Percentiles rank a stretch among this genome's conserved stretches.
Conservation (phyloP, 106 monocot species). For the Agapanthus africanus region DNA sequence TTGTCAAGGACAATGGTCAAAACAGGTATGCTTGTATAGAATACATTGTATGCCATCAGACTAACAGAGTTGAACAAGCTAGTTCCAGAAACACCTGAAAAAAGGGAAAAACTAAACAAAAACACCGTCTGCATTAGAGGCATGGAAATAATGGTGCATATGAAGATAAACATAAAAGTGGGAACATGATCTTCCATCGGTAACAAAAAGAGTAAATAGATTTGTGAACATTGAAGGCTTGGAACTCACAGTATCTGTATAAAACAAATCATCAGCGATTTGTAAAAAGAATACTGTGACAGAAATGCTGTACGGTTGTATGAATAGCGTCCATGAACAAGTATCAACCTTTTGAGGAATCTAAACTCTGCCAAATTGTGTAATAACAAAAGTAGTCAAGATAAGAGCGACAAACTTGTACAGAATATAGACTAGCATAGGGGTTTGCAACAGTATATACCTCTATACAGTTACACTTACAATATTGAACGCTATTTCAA, state of each 20-base stretch:
- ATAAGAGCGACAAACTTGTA: background rate
- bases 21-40: conserved; percentile 95
- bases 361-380: conserved; percentile 62
- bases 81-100: conserved; percentile 93
- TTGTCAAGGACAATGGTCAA: conserved; percentile 79
- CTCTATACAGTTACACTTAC: too few relatives aligned
- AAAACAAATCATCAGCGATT: conserved; percentile 85
- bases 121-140: conserved; percentile 6
- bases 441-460: too few relatives aligned
- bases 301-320: conserved; percentile 98
- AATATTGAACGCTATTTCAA: too few relatives aligned
- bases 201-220: conserved; percentile 11
- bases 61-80: conserved; percentile 94
- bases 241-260: conserved; percentile 90
- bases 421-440: too few relatives aligned
- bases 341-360: conserved; percentile 94
- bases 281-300: conserved; percentile 96
- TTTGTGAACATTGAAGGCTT: background rate
- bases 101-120: conserved; percentile 70
- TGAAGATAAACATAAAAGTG: conserved; percentile 2
- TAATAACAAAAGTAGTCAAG: background rate
- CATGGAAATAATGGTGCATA: background rate
- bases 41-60: conserved; percentile 96
- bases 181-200: background rate
- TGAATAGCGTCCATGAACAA: conserved; percentile 96